These are phyloP conservation scores for Solanum pinnatisectum DNA, from an alignment of 257 asterid species.

Conservation along the genomic window DNA sequence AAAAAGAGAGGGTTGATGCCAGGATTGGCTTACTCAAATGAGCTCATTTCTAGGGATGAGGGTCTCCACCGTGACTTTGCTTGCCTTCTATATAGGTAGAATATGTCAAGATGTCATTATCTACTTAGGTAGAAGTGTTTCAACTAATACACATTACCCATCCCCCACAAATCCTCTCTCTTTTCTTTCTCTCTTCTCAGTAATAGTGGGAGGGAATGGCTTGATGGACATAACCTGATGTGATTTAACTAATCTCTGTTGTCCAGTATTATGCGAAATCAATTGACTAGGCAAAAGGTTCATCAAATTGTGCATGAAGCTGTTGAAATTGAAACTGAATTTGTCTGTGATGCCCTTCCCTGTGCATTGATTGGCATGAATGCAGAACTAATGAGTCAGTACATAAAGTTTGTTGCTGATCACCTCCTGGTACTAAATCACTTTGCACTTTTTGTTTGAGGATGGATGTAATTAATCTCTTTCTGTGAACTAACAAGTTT, in stretches of 20 bases:
- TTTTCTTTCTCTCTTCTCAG: not conserved
- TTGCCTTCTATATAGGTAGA: conserved; percentile 62
- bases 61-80: conserved; percentile 90
- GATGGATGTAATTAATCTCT: not conserved
- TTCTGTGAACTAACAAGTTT: not conserved
- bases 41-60: conserved; percentile 78
- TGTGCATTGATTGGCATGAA: conserved; percentile 85
- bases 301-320: conserved; percentile 71
- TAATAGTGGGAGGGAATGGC: not conserved
- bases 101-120: not conserved
- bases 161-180: not conserved
- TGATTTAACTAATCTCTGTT: not conserved
- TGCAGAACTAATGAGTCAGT: conserved; percentile 49
- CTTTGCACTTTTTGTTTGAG: not conserved
- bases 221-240: not conserved
- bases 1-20: conserved; percentile 82
- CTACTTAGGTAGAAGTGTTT: not conserved
- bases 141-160: not conserved
- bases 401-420: conserved; percentile 71
- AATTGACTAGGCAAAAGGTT: conserved; percentile 44
- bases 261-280: conserved; percentile 42
- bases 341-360: conserved; percentile 75
- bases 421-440: conserved; percentile 44
- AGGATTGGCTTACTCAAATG: conserved; percentile 77
- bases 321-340: conserved; percentile 67